Evolutionary conservation across 805 yeast genomes (phyloP), one percentile per base, ranked within the genome.

Genomic region (Monosporozyma servazzii): DNA sequence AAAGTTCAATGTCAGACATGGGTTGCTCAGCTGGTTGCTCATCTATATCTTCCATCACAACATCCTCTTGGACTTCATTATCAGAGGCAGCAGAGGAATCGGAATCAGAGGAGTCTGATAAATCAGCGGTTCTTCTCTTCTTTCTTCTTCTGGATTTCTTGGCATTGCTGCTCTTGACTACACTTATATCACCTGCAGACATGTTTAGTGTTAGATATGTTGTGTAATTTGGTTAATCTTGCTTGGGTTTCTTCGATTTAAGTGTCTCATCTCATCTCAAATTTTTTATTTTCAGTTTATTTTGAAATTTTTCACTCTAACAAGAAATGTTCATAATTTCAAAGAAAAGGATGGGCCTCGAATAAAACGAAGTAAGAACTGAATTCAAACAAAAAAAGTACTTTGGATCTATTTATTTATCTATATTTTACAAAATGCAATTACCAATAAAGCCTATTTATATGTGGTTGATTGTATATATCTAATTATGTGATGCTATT

Each of bases 41-140:
- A 18, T 58, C 63, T n/a, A 53, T 49, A 11, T 13, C 45, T 20
- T 49, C 37, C 3, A 50, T 51, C 15, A 29, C 47, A 9, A 47
- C 50, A 9, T 41, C 53, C 31, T 55, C 58, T 11, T 50, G 57
- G 17, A 21, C 37, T 48, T 62, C 71, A 39, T 61, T 57, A 10
- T 68, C 72, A 15, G 69, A 62, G 23, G 56, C 54, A 15, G 65
- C 57, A 4, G 68, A 61, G 1, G 75, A 68, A 8, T 76, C 74
- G 1, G 81, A 76, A 37, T 71, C 75, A 1, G 80, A 75, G 43
- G 73, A 73, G 17, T 78, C 76, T 0, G 86, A 82, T 30, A 81
- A 79, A 57, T 82, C 88, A 48, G 83, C 88, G 0, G 91, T 84
- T 81, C 90, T 84, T 79, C 89, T 81, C 79, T 83, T 84, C 77